A percentile compares a stretch with the other conserved stretches of the same genome.
Conservation (phyloP, 1,139 yeast species). For the Sugiyamaella pinicola region DNA sequence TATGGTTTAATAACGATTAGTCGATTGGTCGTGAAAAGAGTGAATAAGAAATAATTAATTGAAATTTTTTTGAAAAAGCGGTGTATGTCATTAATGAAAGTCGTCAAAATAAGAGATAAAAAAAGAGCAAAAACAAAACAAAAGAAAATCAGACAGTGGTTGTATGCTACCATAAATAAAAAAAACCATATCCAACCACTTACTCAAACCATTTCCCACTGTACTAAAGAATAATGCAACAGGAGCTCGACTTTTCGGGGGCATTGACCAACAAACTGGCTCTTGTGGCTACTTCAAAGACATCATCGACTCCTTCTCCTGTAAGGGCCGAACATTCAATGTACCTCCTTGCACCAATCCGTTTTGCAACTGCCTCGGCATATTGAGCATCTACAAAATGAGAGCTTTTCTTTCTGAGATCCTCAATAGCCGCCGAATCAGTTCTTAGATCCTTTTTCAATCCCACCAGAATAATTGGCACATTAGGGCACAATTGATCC, state of each 20-base stretch:
- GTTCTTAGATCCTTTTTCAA: conserved; percentile 88
- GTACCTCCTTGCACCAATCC: conserved; percentile 83
- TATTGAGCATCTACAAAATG: conserved; percentile 75
- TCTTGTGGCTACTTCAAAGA: conserved; percentile 85
- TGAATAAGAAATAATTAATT: neutral
- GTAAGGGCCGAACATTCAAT: conserved; percentile 94
- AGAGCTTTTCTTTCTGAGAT: conserved; percentile 70
- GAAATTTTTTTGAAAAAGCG: neutral
- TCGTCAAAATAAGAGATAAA: no score
- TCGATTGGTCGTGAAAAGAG: neutral
- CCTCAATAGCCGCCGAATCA: conserved; percentile 74
- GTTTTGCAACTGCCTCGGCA: conserved; percentile 82
- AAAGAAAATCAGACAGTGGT: no score
- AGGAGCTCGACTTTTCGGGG: conserved; percentile 25
- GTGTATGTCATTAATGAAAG: conserved; percentile 5
- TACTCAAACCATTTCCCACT: neutral
- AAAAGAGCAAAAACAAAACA: no score
- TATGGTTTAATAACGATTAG: neutral
- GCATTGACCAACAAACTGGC: conserved; percentile 53
- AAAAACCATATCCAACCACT: no score
- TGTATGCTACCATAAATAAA: neutral
- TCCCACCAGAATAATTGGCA: conserved; percentile 82
- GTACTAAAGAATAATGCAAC: conserved; percentile 32
- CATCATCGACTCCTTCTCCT: conserved; percentile 89
- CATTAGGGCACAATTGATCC: conserved; percentile 75